These are phyloP conservation scores for Russula earlei DNA, from an alignment of 768 basidiomycete genomes.

Conservation along the genomic window DNA sequence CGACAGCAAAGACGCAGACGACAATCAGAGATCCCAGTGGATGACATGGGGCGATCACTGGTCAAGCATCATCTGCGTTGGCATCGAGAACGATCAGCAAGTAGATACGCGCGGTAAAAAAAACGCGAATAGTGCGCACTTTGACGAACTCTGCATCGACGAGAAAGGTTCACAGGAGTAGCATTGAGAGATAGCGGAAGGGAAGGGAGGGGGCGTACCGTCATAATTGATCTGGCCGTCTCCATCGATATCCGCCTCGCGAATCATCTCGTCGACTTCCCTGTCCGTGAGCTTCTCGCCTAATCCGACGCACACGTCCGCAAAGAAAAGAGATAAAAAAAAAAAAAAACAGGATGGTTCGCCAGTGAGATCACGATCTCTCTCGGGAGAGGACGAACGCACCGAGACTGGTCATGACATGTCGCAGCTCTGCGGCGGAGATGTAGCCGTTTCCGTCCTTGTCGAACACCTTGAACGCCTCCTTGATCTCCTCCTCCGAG, in stretches of 20 bases:
- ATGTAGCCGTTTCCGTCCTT: slow-evolving; percentile 93
- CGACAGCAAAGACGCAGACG: background rate
- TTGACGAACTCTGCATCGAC: slow-evolving; percentile 59
- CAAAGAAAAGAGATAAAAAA: background rate
- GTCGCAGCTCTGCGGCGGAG: slow-evolving; percentile 73
- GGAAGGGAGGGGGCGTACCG: slow-evolving; percentile 33
- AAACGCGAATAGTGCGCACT: slow-evolving; percentile 29
- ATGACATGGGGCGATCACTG: slow-evolving; percentile 35
- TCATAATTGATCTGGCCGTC: slow-evolving; percentile 91
- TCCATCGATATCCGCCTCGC: slow-evolving; percentile 90
- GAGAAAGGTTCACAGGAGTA: background rate
- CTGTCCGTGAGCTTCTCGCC: slow-evolving; percentile 81
- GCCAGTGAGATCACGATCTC: too few relatives aligned
- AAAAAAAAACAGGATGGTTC: too few relatives aligned
- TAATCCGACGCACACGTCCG: too few relatives aligned
- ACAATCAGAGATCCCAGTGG: background rate
- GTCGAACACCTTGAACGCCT: slow-evolving; percentile 97
- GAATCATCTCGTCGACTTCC: slow-evolving; percentile 95
- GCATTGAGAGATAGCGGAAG: background rate
- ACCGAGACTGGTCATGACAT: slow-evolving; percentile 90
- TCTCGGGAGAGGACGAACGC: slow-evolving; percentile 26
- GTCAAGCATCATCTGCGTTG: slow-evolving; percentile 58
- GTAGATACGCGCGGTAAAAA: slow-evolving; percentile 3
- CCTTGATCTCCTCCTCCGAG: slow-evolving; percentile 88
- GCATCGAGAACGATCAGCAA: slow-evolving; percentile 8